Base-by-base conservation (phyloP, 2,329 filamentous ascomycete species). In the Diaporthe aspalathi region DNA sequence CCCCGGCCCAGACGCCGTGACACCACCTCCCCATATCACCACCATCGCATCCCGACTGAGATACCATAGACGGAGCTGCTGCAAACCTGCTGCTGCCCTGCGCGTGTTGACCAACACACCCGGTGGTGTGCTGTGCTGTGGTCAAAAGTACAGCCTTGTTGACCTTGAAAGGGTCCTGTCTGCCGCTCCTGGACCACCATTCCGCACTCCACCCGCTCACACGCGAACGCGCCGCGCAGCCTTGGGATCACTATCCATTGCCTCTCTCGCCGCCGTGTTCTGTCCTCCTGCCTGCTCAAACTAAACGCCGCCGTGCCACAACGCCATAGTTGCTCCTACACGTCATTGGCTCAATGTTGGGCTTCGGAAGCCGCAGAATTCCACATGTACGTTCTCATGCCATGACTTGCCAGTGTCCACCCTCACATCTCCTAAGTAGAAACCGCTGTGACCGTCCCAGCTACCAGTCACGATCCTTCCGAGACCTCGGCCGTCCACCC, bases 401-500 rank as follows among this genome's bases (percentile, higher is more conserved):
- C 60, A 50, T 32, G 29, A 20, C 12, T 27, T 38, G 14, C 29
- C n/a, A 38, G 45, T 24, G 20, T 29, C 14, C n/a, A 27, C 16
- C 45, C 60, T 65, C 45, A 65, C 60, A 65, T 27, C 24, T 35
- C 22, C 12, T 2, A 17, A 38, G n/a, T 65, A 65, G 45, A 50
- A 65, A 24, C 49, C 60, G 27, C 27, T 38, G 60, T 49, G 60
- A 63, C 45, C 24, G 43, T 63, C 43, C 43, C 45, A 27, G 11
- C 11, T 35, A 38, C 40, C 56, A 57, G 49, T 57, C 65, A 70
- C 68, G 29, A 63, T 27, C 38, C 32, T 49, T 14, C 38, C 43
- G 24, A 57, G 22, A 53, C 32, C 22, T 50, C 43, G 16, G 53
- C 29, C 49, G 40, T n/a, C 40, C 14, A 57, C 69, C 29, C 43